These are phyloP conservation scores for Gliomastix tumulicola DNA, from an alignment of 2,329 filamentous ascomycete genomes.

Conservation along the genomic window DNA sequence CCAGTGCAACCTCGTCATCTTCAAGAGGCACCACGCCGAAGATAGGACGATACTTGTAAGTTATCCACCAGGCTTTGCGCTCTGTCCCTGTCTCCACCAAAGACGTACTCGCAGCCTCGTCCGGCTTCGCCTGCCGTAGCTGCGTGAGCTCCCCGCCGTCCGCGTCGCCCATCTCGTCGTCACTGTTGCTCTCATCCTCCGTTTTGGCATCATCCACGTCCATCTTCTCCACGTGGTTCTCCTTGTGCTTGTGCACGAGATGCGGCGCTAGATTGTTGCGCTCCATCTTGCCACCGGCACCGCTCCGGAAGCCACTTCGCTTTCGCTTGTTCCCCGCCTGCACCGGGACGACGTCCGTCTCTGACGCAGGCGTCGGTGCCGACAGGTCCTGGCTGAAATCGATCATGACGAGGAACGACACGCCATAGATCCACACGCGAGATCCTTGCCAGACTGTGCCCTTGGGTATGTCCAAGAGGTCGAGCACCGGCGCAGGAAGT, in stretches of 20 bases:
- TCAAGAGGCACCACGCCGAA: slow-evolving; percentile 56
- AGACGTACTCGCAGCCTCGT: neutral
- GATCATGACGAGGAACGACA: slow-evolving; percentile 86
- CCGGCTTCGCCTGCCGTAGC: slow-evolving; percentile 13
- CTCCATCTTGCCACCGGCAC: slow-evolving; percentile 47
- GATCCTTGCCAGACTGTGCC: slow-evolving; percentile 76
- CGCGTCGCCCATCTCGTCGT: slow-evolving; percentile 27
- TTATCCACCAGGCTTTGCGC: slow-evolving; percentile 60
- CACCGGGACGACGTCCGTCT: slow-evolving; percentile 19
- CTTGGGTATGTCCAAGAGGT: slow-evolving; percentile 73
- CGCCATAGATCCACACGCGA: slow-evolving; percentile 82
- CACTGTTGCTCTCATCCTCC: slow-evolving; percentile 22
- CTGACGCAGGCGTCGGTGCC: slow-evolving; percentile 14
- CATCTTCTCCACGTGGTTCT: slow-evolving; percentile 31
- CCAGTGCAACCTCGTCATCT: slow-evolving; percentile 68
- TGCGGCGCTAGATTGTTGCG: slow-evolving; percentile 36
- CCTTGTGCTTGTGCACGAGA: slow-evolving; percentile 29
- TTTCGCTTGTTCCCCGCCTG: slow-evolving; percentile 39
- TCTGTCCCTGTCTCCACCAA: neutral
- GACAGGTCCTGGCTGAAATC: slow-evolving; percentile 68
- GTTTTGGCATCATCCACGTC: slow-evolving; percentile 29
- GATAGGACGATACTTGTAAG: slow-evolving; percentile 91
- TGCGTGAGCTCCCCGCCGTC: slow-evolving; percentile 23
- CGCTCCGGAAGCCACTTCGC: slow-evolving; percentile 36
- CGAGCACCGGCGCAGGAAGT: slow-evolving; percentile 67